phyloP scores from a whole-genome alignment of 129 eudicot species.

The Tagetes patula region DNA sequence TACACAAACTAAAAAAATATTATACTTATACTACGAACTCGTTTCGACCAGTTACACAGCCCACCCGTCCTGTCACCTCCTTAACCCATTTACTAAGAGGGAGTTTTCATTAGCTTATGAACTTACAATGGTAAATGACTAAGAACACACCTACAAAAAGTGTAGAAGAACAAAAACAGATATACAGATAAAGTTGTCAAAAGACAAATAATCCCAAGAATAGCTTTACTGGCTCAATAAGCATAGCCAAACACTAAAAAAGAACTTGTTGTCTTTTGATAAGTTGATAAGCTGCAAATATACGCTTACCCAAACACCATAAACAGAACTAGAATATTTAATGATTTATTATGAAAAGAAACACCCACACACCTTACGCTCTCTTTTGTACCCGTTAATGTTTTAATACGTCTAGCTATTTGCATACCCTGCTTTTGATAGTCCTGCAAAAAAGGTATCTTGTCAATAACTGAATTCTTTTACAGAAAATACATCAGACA shows the following conservation, averaged over 20 bases:
- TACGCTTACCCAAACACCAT: not conserved
- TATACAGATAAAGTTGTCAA: not conserved
- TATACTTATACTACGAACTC: not conserved
- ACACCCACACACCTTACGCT: constrained; percentile 59
- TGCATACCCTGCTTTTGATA: constrained; percentile 47
- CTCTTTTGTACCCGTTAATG: constrained; percentile 62
- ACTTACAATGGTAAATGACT: not conserved
- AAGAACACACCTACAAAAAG: not conserved
- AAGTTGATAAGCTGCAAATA: not conserved
- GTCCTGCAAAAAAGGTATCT: constrained; percentile 44
- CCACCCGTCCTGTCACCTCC: not conserved
- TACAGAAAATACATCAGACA: not conserved
- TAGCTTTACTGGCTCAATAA: not conserved
- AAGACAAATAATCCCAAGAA: not conserved
- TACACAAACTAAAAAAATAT: not conserved
- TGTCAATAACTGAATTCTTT: constrained; percentile 15
- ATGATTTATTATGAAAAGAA: not conserved
- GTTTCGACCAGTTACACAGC: not conserved
- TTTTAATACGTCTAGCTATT: constrained; percentile 60
- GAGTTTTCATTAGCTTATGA: not conserved
- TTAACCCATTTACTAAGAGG: not conserved
- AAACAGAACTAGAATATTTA: not conserved
- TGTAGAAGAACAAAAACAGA: not conserved
- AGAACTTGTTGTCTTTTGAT: not conserved
- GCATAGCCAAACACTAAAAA: constrained; percentile 13